phyloP scores from a whole-genome alignment of 2,329 filamentous ascomycete species.

The Fusarium chlamydosporum region DNA sequence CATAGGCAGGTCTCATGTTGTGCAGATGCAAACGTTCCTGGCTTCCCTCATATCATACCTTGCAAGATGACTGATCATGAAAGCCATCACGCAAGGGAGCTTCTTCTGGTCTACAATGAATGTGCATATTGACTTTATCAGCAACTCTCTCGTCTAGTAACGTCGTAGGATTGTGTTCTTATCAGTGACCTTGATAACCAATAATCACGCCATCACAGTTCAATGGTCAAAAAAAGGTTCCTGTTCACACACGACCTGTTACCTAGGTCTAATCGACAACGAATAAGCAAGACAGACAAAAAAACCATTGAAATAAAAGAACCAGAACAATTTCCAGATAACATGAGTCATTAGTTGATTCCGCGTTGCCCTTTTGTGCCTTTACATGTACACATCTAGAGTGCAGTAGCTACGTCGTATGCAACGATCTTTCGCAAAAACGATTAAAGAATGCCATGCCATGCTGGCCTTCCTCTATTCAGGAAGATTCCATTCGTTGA shows the following conservation, averaged over 20 bases:
- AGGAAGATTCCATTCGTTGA: not conserved
- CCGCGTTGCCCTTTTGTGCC: not conserved
- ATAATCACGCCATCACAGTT: not conserved
- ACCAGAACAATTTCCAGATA: not conserved
- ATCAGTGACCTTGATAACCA: conserved; percentile 1
- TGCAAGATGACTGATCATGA: conserved; percentile 10
- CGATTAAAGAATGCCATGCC: not conserved
- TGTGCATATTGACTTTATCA: conserved; percentile 3
- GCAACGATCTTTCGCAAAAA: not conserved
- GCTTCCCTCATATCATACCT: conserved; percentile 4
- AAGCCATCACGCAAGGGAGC: conserved; percentile 7
- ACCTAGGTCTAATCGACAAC: conserved; percentile 18
- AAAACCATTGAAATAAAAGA: conserved; percentile 10
- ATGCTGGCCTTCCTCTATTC: not conserved
- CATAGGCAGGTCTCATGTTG: conserved; percentile 10
- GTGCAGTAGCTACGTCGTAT: not conserved
- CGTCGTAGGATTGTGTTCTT: not conserved
- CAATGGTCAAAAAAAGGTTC: not conserved
- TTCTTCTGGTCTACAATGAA: not conserved
- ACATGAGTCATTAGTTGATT: not conserved
- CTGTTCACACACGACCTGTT: conserved; percentile 12
- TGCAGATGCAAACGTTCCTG: conserved; percentile 20
- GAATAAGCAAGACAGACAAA: conserved; percentile 2
- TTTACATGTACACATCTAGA: not conserved
- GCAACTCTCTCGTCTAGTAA: not conserved